phyloP scores from a whole-genome alignment of 768 basidiomycete species.

The Suillus spraguei region DNA sequence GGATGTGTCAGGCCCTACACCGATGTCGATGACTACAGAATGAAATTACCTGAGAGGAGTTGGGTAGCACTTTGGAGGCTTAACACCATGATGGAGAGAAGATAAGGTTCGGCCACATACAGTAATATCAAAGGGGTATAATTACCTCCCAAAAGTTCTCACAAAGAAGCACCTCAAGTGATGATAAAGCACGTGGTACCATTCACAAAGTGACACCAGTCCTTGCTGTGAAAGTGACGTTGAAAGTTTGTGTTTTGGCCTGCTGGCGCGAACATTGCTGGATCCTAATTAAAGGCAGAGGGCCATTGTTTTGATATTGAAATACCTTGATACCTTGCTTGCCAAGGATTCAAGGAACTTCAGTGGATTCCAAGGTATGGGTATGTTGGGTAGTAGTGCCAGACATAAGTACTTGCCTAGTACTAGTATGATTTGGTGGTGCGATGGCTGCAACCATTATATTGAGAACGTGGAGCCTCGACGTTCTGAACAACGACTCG shows the following conservation, averaged over 20 bases:
- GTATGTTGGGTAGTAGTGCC: background rate
- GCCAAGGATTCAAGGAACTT: background rate
- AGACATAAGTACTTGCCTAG: background rate
- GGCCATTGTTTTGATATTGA: too few relatives aligned
- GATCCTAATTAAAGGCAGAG: slow-evolving; percentile 15
- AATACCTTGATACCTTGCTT: background rate
- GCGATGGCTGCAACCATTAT: background rate
- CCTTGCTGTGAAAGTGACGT: background rate
- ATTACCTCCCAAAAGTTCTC: background rate
- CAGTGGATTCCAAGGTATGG: background rate
- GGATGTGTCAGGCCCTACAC: background rate
- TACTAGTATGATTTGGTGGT: background rate
- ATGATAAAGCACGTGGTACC: background rate
- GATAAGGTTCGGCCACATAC: background rate
- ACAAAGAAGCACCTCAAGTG: background rate
- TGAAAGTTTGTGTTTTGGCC: background rate
- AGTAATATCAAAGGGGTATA: background rate
- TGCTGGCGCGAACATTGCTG: slow-evolving; percentile 9
- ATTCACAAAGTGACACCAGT: background rate
- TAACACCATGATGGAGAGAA: background rate
- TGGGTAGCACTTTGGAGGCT: background rate
- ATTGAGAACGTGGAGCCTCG: background rate
- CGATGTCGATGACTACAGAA: background rate
- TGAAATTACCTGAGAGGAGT: background rate
- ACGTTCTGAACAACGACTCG: background rate